Evolutionary conservation across 2,329 filamentous ascomycete species (phyloP), one percentile per base, ranked within the genome.

Genomic region (Epichloe baconii): DNA sequence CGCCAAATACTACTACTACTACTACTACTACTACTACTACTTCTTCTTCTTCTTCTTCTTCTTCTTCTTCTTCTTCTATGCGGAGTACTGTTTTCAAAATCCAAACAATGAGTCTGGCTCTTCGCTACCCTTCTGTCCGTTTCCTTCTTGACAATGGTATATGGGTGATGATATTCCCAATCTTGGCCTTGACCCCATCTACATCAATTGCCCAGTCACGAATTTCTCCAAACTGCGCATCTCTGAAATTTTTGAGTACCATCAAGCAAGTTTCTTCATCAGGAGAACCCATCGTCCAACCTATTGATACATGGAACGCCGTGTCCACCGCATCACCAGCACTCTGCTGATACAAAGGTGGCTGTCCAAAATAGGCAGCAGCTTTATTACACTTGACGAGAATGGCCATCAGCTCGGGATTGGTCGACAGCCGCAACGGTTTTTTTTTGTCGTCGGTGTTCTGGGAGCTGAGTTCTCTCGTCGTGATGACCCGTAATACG

Each of bases 221-320:
- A 11, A 78, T 59, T 3, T 55, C 60, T 12, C 51, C 52, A 44
- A 62, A 66, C 37, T 56, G 57, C 34, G 55, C 26, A 6, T 57
- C 35, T 31, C 52, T 52, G 36, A 66, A 63, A 0, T 64, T 44
- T 17, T 55, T 48, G 7, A 64, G 53, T 1, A 60, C 62, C 31
- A 56, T 56, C 5, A 62, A 50, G 2, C 61, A 55, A 60, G 60
- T 47, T 36, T 75, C 71, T 3, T 68, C 53, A 5, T 65, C 70
- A 0, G 80, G 82, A 42, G 70, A 64, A 10, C 72, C 66, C 55
- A 91, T 74, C 1, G 79, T 85, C 93, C 91, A 97, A 0, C 85
- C 93, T 51, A 98, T 80, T 44, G 89, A 95, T 53, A 97, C 71
- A 66, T 98, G 93, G 62, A 96, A 96, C 21, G 77, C 79, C 57